These are phyloP conservation scores for Clonostachys chloroleuca DNA, from an alignment of 2,329 filamentous ascomycete genomes.

Conservation along the genomic window DNA sequence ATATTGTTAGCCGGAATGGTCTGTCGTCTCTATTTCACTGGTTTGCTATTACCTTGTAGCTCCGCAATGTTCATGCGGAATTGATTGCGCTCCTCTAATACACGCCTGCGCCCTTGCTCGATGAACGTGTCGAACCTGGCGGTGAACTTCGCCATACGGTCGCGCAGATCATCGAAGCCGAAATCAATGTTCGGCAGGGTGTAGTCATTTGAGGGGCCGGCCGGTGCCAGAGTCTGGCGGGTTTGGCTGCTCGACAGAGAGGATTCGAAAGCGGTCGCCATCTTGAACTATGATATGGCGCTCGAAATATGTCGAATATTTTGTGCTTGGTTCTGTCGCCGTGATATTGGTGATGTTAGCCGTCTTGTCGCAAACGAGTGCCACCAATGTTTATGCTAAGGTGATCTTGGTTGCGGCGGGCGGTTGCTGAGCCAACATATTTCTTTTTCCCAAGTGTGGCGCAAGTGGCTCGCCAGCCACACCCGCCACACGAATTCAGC, in stretches of 20 bases:
- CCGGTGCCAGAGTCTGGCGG: conserved; percentile 52
- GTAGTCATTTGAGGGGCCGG: conserved; percentile 66
- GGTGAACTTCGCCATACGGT: conserved; percentile 92
- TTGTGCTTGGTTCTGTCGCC: background rate
- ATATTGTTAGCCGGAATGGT: background rate
- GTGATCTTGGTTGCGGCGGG: background rate
- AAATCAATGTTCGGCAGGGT: conserved; percentile 88
- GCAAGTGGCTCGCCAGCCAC: background rate
- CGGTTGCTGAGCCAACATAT: conserved; percentile 13
- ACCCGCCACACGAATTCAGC: conserved; percentile 10
- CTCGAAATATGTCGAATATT: background rate
- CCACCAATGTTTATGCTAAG: background rate
- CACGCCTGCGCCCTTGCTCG: conserved; percentile 81
- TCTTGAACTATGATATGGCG: conserved; percentile 17
- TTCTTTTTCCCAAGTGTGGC: conserved; percentile 1
- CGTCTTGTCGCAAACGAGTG: background rate
- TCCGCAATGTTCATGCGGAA: conserved; percentile 90
- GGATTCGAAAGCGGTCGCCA: conserved; percentile 62
- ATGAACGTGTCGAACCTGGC: conserved; percentile 90
- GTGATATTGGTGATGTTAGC: conserved; percentile 1
- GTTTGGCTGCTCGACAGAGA: conserved; percentile 61
- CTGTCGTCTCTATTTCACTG: background rate
- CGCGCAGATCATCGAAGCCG: conserved; percentile 91
- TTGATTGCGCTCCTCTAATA: conserved; percentile 89
- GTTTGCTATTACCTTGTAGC: conserved; percentile 65